Base-by-base conservation (phyloP, 1,139 yeast genomes). In the Zygoascus hellenicus region DNA sequence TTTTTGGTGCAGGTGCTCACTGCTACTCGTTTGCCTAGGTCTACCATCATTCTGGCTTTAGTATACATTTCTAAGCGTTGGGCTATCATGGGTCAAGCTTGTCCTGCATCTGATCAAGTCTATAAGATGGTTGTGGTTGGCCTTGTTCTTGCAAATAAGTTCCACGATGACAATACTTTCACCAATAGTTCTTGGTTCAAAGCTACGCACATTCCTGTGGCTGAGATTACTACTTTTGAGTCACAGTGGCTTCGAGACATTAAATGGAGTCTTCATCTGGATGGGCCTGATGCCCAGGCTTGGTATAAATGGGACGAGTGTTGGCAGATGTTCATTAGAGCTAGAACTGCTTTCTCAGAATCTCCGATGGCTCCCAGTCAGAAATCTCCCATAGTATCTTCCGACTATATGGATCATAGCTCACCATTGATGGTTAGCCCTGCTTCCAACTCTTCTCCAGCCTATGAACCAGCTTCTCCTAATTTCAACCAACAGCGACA, bases 131-230 rank as follows among this genome's bases (percentile, higher is more conserved):
- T 88, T 48, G 81, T 84, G 42, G 75, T 84, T 29, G 76, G 95
- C 1, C 74, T 92, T 42, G 77, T 92, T 36, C 72, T 92, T 54
- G 95, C 97, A 40, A 92, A 92, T 70, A 92, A 92, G 68, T 87
- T 89, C 65, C 89, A 90, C 63, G 97, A 92, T 66, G 98, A 92
- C 69, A 89, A 90, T 68, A 92, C 97, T 22, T 92, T 92, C 62
- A 89, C 96, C 52, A 92, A 90, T 69, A 81, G 81, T 61, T 88
- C 96, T 9, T 92, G 98, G 98, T 77, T 89, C 42, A 92, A 89
- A 48, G 97, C 97, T 17, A 86, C 97, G 11, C 95, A 95, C 22
- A 75, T 92, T 54, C 69, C 78, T 13, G 73, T 87, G 47, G 59
- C 60, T 2, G 69, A 74, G 35, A 72, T 92, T 52, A 88, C 90